Evolutionary conservation across 768 basidiomycete genomes (phyloP).

Genomic region (Pleurotus tuber-regium): DNA sequence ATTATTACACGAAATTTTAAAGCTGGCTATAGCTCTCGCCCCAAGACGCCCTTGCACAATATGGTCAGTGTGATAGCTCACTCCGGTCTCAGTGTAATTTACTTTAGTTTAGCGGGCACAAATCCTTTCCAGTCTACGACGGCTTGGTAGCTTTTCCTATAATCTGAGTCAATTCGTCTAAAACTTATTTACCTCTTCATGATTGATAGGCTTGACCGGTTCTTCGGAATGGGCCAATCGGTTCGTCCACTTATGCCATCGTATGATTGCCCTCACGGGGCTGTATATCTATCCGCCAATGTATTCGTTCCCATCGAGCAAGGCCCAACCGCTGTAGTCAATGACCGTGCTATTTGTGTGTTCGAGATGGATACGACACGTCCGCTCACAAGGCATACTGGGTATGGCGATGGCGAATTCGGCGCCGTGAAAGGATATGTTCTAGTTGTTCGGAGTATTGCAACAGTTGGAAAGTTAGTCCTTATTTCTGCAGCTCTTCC

Average conservation of each 20-base stretch:
- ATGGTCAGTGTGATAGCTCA: constrained; percentile 30
- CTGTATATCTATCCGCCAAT: constrained; percentile 52
- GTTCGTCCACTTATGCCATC: constrained; percentile 63
- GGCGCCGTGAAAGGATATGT: constrained; percentile 62
- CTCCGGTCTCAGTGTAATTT: background rate
- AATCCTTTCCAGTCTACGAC: constrained; percentile 62
- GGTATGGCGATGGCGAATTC: constrained; percentile 51
- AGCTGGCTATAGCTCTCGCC: constrained; percentile 41
- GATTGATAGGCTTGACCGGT: constrained; percentile 48
- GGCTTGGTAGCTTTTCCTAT: constrained; percentile 35
- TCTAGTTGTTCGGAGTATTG: constrained; percentile 52
- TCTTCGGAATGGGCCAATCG: constrained; percentile 58
- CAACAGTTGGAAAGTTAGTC: constrained; percentile 64
- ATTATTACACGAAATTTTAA: background rate
- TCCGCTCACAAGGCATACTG: constrained; percentile 58
- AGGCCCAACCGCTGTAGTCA: constrained; percentile 38
- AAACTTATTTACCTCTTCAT: background rate
- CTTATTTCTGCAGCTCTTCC: constrained; percentile 4
- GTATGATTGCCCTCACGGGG: constrained; percentile 66
- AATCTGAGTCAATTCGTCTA: background rate
- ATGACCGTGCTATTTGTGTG: constrained; percentile 58
- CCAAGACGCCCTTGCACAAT: constrained; percentile 63
- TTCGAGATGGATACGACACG: constrained; percentile 61
- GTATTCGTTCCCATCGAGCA: background rate
- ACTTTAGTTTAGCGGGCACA: constrained; percentile 44